Evolutionary conservation across 495 filamentous ascomycete genomes (phyloP).

Genomic region (Aspergillus ostianus): DNA sequence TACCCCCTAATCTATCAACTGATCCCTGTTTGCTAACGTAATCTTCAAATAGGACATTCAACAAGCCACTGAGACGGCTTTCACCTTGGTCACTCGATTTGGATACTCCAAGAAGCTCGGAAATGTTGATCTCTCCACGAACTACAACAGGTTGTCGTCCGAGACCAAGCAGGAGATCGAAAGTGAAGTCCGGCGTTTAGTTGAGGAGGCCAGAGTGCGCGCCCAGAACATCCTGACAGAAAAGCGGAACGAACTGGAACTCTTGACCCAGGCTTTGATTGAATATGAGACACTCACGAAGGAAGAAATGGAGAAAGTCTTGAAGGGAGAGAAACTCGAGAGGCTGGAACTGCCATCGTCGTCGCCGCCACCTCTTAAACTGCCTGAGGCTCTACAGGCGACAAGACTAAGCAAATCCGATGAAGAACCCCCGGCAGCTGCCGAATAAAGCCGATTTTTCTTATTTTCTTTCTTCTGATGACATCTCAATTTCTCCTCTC

Average conservation of each 20-base stretch:
- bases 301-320: slow-evolving; percentile 84
- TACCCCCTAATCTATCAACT: background rate
- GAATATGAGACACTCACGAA: slow-evolving; percentile 90
- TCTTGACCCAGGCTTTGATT: slow-evolving; percentile 81
- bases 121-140: slow-evolving; percentile 78
- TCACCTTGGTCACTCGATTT: slow-evolving; percentile 77
- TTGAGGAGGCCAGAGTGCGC: slow-evolving; percentile 78
- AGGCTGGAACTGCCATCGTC: slow-evolving; percentile 45
- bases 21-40: slow-evolving; percentile 10
- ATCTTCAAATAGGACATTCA: slow-evolving; percentile 66
- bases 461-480: background rate
- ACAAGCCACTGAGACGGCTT: slow-evolving; percentile 73
- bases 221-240: slow-evolving; percentile 67
- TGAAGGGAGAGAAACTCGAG: slow-evolving; percentile 80
- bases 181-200: slow-evolving; percentile 74
- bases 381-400: slow-evolving; percentile 48
- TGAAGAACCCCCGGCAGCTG: slow-evolving; percentile 21
- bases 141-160: slow-evolving; percentile 76
- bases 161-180: slow-evolving; percentile 85
- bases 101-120: slow-evolving; percentile 90
- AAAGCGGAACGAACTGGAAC: slow-evolving; percentile 78
- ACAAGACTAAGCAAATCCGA: slow-evolving; percentile 27
- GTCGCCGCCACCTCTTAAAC: slow-evolving; percentile 50
- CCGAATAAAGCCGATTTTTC: slow-evolving; percentile 22
- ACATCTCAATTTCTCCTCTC: background rate